phyloP scores from a whole-genome alignment of 148 eudicot species.

The Rhododendron ferrugineum region DNA sequence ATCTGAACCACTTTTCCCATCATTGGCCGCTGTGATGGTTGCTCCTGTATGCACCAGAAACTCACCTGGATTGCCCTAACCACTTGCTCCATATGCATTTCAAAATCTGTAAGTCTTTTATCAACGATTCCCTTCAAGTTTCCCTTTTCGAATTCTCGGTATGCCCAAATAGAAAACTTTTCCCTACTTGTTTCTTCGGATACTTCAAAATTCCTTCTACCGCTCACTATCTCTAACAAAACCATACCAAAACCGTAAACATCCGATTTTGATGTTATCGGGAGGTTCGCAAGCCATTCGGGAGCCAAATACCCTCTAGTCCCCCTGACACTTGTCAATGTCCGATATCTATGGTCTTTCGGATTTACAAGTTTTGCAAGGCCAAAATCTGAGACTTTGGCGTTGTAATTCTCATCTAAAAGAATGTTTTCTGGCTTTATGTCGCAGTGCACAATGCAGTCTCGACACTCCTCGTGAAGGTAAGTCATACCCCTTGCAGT shows the following conservation, averaged over 20 bases:
- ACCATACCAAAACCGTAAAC: constrained; percentile 82
- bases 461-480: constrained; percentile 83
- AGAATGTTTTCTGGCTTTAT: constrained; percentile 89
- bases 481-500: constrained; percentile 84
- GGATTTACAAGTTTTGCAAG: constrained; percentile 64
- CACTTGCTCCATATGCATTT: constrained; percentile 50
- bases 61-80: constrained; percentile 50
- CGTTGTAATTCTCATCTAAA: constrained; percentile 56
- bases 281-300: constrained; percentile 78
- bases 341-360: constrained; percentile 55
- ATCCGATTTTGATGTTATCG: constrained; percentile 77
- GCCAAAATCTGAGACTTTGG: constrained; percentile 86
- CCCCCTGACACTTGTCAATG: constrained; percentile 68
- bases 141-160: constrained; percentile 58
- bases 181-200: constrained; percentile 48
- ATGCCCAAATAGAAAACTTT: constrained; percentile 66
- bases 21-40: constrained; percentile 65
- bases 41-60: constrained; percentile 82
- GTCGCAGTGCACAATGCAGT: constrained; percentile 83
- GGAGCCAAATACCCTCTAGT: constrained; percentile 93
- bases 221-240: constrained; percentile 69
- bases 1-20: constrained; percentile 82
- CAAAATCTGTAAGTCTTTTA: constrained; percentile 27
- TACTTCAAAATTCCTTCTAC: constrained; percentile 73
- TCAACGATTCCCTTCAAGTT: constrained; percentile 43